These are phyloP conservation scores for Chalciporus sphaerocephalus DNA, from an alignment of 768 basidiomycete species.

Conservation along the genomic window DNA sequence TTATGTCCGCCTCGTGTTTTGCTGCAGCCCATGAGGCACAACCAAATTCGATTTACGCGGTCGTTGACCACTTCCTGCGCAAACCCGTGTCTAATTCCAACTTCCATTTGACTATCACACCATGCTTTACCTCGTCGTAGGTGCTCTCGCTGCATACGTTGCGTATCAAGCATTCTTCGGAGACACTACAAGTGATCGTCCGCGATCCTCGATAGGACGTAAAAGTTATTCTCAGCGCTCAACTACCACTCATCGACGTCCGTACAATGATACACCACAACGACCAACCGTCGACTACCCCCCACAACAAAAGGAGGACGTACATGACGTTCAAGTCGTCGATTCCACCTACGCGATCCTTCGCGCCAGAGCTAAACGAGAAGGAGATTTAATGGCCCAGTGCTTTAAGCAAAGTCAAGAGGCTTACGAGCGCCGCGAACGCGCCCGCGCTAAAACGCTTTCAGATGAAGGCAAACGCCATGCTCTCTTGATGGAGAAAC, in stretches of 20 bases:
- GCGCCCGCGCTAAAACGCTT: conserved; percentile 73
- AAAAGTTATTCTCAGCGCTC: not conserved
- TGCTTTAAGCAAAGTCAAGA: conserved; percentile 63
- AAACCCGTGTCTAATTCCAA: not conserved
- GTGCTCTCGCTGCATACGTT: conserved; percentile 8
- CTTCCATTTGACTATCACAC: not conserved
- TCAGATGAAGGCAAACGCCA: conserved; percentile 77
- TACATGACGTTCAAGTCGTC: not conserved
- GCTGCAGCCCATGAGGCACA: not conserved
- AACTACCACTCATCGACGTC: not conserved
- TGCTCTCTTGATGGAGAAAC: conserved; percentile 63
- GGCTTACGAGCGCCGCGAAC: conserved; percentile 70
- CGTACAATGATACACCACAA: conserved; percentile 6
- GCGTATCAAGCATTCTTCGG: conserved; percentile 11
- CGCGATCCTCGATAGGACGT: not conserved
- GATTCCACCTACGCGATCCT: conserved; percentile 50
- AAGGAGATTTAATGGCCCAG: conserved; percentile 71
- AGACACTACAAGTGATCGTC: conserved; percentile 5
- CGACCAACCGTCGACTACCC: conserved; percentile 1
- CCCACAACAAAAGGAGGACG: not conserved
- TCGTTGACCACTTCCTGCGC: not conserved
- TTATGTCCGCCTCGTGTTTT: not conserved
- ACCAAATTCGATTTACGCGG: not conserved
- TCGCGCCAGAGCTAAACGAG: conserved; percentile 68
- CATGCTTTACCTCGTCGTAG: conserved; percentile 15